Conservation (phyloP, 169 alveolate species). For the Haemoproteus tartakovskyi region DNA sequence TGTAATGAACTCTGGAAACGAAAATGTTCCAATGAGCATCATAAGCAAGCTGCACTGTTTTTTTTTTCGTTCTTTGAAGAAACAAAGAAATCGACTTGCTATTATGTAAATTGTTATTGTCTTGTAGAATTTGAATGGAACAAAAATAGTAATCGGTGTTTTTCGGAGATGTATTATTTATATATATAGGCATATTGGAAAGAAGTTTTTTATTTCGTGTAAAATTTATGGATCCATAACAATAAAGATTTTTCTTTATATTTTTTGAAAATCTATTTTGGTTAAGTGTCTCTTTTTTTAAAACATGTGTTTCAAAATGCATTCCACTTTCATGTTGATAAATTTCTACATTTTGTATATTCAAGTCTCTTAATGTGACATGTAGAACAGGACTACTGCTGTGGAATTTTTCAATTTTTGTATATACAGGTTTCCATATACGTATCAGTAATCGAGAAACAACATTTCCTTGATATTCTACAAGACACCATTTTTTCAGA, state of each 20-base stretch:
- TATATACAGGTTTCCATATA: too few relatives aligned
- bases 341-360: slow-evolving; percentile 3
- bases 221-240: background rate
- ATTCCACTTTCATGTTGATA: slow-evolving; percentile 13
- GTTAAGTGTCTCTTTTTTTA: background rate
- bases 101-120: background rate
- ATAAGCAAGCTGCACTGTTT: background rate
- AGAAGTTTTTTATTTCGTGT: background rate
- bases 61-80: background rate
- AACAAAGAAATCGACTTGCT: slow-evolving; percentile 12
- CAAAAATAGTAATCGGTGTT: slow-evolving; percentile 1
- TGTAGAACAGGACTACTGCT: too few relatives aligned
- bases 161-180: background rate
- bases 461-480: too few relatives aligned
- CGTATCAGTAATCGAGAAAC: too few relatives aligned
- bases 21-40: too few relatives aligned
- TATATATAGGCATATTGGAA: slow-evolving; percentile 4
- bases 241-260: slow-evolving; percentile 15
- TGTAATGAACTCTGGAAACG: too few relatives aligned
- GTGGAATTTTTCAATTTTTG: too few relatives aligned
- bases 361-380: slow-evolving; percentile 4
- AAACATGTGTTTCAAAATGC: background rate
- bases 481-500: too few relatives aligned
- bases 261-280: background rate
- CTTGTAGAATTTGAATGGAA: slow-evolving; percentile 2